Evolutionary conservation across 2,329 filamentous ascomycete species (phyloP).

Genomic region (Aspergillus glaucus): DNA sequence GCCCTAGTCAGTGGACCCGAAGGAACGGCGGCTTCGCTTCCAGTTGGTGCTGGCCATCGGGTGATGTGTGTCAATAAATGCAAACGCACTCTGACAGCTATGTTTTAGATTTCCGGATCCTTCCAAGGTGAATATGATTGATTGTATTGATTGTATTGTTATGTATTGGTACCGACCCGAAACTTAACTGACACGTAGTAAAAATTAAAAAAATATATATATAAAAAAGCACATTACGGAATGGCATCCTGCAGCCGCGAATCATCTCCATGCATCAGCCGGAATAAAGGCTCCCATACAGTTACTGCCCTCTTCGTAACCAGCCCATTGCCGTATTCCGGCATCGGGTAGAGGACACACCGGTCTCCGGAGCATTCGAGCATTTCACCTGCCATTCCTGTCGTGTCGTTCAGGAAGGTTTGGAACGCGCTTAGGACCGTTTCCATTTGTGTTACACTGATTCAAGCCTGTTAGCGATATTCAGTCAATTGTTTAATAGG

Average conservation of each 20-base stretch:
- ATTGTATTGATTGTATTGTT: neutral
- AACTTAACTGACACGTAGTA: neutral
- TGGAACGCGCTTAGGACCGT: slow-evolving; percentile 45
- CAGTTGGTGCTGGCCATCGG: neutral
- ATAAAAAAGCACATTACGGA: slow-evolving; percentile 12
- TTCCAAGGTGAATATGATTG: neutral
- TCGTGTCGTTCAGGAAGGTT: slow-evolving; percentile 41
- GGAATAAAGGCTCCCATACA: slow-evolving; percentile 47
- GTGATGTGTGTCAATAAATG: too few relatives aligned
- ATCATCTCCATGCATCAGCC: slow-evolving; percentile 39
- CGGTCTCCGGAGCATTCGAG: slow-evolving; percentile 43
- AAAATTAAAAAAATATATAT: neutral
- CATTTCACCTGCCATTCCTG: slow-evolving; percentile 36
- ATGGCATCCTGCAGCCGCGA: slow-evolving; percentile 38
- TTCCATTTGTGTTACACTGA: slow-evolving; percentile 35
- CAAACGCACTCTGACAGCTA: too few relatives aligned
- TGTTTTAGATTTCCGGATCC: neutral
- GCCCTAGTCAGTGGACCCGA: too few relatives aligned
- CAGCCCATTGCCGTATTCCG: slow-evolving; percentile 36
- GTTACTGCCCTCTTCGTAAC: slow-evolving; percentile 39
- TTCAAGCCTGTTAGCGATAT: neutral
- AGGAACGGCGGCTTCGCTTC: neutral
- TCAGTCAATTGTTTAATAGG: neutral
- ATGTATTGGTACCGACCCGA: neutral
- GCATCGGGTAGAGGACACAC: slow-evolving; percentile 31